Conservation (phyloP, 805 yeast genomes). For the Saccharomyces kudriavzevii region DNA sequence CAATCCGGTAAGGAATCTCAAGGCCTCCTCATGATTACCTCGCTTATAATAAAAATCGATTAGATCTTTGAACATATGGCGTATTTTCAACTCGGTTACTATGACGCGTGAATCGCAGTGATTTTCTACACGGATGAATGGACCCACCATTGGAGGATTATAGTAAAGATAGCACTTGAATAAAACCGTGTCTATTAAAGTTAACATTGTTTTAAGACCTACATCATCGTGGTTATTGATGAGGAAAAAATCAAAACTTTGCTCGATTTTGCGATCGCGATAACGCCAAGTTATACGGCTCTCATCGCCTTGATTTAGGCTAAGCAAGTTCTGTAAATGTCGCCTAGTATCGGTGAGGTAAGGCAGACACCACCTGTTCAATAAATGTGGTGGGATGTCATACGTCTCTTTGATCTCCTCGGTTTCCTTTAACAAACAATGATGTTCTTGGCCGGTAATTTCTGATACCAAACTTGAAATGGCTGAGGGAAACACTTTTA, state of each 20-base stretch:
- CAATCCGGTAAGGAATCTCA: conserved; percentile 43
- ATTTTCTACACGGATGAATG: conserved; percentile 70
- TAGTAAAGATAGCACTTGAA: conserved; percentile 66
- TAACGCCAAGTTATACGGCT: conserved; percentile 17
- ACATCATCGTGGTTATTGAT: conserved; percentile 29
- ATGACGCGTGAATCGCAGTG: conserved; percentile 62
- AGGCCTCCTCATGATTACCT: conserved; percentile 54
- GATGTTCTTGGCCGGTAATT: conserved; percentile 12
- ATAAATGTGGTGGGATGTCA: conserved; percentile 8
- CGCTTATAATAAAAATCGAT: conserved; percentile 71
- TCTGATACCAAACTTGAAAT: conserved; percentile 20
- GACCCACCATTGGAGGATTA: conserved; percentile 68
- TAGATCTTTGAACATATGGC: conserved; percentile 53
- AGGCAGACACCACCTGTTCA: conserved; percentile 30
- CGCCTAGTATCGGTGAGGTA: conserved; percentile 45
- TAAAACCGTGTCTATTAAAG: conserved; percentile 64
- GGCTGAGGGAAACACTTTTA: conserved; percentile 35
- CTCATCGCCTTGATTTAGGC: conserved; percentile 2
- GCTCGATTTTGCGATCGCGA: conserved; percentile 14
- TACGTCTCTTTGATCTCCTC: neutral
- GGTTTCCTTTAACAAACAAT: conserved; percentile 5
- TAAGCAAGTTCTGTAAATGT: conserved; percentile 29
- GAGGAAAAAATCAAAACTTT: conserved; percentile 24
- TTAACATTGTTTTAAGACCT: conserved; percentile 33
- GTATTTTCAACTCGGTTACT: conserved; percentile 40